Evolutionary conservation across 2,329 filamentous ascomycete genomes (phyloP).

Genomic region (Colletotrichum navitas): DNA sequence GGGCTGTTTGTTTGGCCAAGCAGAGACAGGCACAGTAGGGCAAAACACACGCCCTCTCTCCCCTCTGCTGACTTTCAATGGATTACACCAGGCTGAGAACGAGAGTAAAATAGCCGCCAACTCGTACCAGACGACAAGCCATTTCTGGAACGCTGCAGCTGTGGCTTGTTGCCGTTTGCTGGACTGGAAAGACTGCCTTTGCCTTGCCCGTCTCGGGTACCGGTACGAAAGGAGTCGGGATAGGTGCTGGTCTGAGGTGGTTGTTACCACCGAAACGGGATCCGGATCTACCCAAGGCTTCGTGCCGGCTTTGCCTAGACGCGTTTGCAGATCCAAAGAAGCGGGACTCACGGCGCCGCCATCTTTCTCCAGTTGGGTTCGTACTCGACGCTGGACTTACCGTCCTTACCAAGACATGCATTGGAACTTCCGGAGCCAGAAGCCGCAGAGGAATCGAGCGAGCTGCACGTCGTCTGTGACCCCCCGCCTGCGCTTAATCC

Average conservation of each 20-base stretch:
- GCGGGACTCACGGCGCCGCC: slow-evolving; percentile 25
- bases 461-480: slow-evolving; percentile 30
- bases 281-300: background rate
- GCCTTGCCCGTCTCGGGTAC: slow-evolving; percentile 6
- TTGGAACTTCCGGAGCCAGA: slow-evolving; percentile 24
- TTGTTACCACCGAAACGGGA: background rate
- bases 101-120: slow-evolving; percentile 7
- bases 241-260: background rate
- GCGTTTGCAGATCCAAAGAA: slow-evolving; percentile 21
- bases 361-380: slow-evolving; percentile 18
- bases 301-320: background rate
- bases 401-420: slow-evolving; percentile 21
- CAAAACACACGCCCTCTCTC: background rate
- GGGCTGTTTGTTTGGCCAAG: slow-evolving; percentile 35
- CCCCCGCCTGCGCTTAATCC: slow-evolving; percentile 17
- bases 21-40: slow-evolving; percentile 5
- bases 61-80: background rate
- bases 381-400: slow-evolving; percentile 20
- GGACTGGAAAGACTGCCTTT: background rate
- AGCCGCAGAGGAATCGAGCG: slow-evolving; percentile 36
- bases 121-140: slow-evolving; percentile 1
- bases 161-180: slow-evolving; percentile 8
- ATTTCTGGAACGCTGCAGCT: slow-evolving; percentile 20
- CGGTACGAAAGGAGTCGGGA: slow-evolving; percentile 14
- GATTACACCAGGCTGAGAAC: background rate